Base-by-base conservation (phyloP, 768 basidiomycete species). In the Coprinellus aureogranulatus region DNA sequence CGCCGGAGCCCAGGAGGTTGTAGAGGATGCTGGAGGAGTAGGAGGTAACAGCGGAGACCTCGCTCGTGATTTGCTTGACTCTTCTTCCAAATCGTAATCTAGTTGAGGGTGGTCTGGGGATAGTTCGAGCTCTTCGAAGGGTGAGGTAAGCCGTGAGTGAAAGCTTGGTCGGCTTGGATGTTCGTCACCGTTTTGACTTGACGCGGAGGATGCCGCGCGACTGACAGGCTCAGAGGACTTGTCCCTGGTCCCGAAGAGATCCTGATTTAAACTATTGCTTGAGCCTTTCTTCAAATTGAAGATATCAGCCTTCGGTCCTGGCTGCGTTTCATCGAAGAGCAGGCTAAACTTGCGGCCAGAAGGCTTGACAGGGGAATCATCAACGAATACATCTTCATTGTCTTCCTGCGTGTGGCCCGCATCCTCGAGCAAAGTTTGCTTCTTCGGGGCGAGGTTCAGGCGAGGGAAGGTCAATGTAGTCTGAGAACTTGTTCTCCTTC, bases 291-390 rank as follows among this genome's bases (percentile, higher is more conserved):
- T 53, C 25, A 58, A 26, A 9, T 59, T 59, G 44, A 63, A 63
- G 8, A 63, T 55, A 22, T 63, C 62, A 8, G 50, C 53, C 8
- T 25, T 53, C 12, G 59, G 54, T 2, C 42, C 48, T 28, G 59
- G 41, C 52, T 54, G 44, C 39, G 61, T 66, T 53, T 81, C 81
- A 26, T 89, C 82, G 66, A 92, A 92, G 46, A 92, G 71, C 27
- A 81, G 70, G 60, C 81, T 84, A 74, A 90, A 92, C 2, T 78
- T 77, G 52, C 79, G 78, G 45, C 80, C 80, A 25, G 73, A 72
- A 2, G 74, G 74, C 67, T 92, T 92, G 53, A 85, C 75, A 9
- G 90, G 90, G 4, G 90, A 89, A 65, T 90, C 84, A 30, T 78
- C 82, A 4, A 92, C 76, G 65, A 88, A 86, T 11, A 80, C 82